Percentiles rank a stretch among this genome's conserved stretches.
These are phyloP conservation scores for Amanita brunnescens DNA, from an alignment of 768 basidiomycete species.

Conservation along the genomic window DNA sequence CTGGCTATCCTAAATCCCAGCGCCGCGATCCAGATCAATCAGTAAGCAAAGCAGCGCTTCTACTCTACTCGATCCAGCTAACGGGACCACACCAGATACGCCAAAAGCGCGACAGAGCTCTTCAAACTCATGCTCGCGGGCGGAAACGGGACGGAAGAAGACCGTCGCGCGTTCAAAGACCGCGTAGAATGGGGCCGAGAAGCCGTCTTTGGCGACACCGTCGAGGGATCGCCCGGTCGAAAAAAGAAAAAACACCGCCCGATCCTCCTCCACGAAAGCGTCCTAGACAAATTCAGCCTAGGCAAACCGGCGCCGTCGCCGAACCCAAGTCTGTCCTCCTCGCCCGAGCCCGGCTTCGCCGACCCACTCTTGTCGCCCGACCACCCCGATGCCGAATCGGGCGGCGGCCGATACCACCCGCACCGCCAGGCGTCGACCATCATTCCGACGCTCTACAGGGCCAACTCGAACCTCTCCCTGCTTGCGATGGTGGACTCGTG, in stretches of 20 bases:
- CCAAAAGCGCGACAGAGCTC: conserved; percentile 75
- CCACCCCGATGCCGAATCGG: conserved; percentile 6
- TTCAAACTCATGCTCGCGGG: conserved; percentile 92
- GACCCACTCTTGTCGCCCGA: not conserved
- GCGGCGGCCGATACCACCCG: conserved; percentile 8
- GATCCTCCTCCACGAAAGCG: conserved; percentile 75
- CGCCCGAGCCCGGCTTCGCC: too few relatives aligned
- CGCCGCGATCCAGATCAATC: conserved; percentile 82
- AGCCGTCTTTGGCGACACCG: conserved; percentile 61
- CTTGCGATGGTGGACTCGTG: conserved; percentile 99
- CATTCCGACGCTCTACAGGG: conserved; percentile 29
- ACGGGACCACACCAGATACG: conserved; percentile 33
- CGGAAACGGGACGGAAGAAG: conserved; percentile 27
- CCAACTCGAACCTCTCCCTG: conserved; percentile 88
- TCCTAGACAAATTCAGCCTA: conserved; percentile 86
- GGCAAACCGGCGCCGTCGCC: conserved; percentile 28
- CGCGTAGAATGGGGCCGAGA: conserved; percentile 70
- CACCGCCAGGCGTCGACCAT: conserved; percentile 27
- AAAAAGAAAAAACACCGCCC: conserved; percentile 32
- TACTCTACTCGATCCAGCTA: not conserved
- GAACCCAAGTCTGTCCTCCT: too few relatives aligned
- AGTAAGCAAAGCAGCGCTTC: conserved; percentile 19
- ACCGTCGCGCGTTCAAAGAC: conserved; percentile 43
- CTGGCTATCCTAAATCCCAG: conserved; percentile 96
- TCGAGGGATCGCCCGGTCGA: not conserved